Conservation (phyloP, 2,329 filamentous ascomycete genomes). For the Aspergillus sp. region DNA sequence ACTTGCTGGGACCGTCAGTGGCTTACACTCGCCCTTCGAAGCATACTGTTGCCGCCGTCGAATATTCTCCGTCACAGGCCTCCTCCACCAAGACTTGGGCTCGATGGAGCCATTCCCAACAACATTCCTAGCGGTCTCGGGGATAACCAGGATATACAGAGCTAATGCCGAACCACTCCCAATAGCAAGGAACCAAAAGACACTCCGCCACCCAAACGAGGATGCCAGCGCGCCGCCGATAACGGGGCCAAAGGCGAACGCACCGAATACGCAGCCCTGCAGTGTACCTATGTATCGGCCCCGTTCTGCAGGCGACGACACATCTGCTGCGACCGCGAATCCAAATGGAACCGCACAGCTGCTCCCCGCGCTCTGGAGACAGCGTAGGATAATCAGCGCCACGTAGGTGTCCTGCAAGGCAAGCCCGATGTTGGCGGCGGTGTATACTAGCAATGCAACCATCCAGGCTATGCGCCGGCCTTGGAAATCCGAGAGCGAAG, state of each 20-base stretch:
- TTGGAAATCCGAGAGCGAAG: neutral
- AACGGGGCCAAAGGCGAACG: conserved; percentile 55
- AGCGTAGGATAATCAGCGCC: conserved; percentile 37
- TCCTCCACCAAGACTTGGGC: conserved; percentile 24
- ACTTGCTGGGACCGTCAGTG: neutral
- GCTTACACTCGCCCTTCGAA: neutral
- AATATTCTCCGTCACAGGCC: conserved; percentile 33
- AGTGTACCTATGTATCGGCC: conserved; percentile 69
- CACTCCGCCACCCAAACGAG: conserved; percentile 65
- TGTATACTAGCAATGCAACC: conserved; percentile 30
- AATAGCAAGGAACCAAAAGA: conserved; percentile 70
- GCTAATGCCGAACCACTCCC: conserved; percentile 46
- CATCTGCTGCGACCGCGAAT: conserved; percentile 70
- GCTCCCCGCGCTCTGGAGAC: conserved; percentile 49
- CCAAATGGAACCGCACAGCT: conserved; percentile 70
- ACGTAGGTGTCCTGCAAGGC: conserved; percentile 35
- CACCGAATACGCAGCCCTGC: conserved; percentile 58
- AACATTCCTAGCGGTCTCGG: conserved; percentile 41
- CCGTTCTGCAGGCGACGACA: conserved; percentile 67
- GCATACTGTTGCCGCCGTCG: conserved; percentile 21
- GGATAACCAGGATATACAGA: conserved; percentile 56
- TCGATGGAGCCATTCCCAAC: conserved; percentile 29
- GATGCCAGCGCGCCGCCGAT: conserved; percentile 64
- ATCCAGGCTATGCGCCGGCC: neutral
- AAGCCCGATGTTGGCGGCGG: conserved; percentile 38